Evolutionary conservation across 306 rosid species (phyloP).

Genomic region (Prunus kanzakura): DNA sequence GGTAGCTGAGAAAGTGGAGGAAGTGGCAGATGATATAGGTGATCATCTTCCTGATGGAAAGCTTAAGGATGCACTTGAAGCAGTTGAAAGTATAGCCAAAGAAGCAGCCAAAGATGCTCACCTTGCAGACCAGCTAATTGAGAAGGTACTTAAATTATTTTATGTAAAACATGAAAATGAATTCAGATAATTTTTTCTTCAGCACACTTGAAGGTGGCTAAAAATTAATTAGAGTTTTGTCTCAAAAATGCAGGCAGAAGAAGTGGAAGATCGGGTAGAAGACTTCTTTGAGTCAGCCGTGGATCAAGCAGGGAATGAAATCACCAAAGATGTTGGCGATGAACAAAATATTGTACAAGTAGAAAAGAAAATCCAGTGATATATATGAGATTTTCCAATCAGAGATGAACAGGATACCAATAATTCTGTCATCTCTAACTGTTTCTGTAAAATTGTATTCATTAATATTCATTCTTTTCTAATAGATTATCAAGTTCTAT

Average conservation of each 20-base stretch:
- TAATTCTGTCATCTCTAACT: background rate
- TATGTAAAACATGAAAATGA: too few relatives aligned
- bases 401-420: background rate
- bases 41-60: conserved; percentile 48
- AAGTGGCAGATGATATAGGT: conserved; percentile 43
- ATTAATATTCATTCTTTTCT: too few relatives aligned
- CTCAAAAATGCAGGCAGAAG: conserved; percentile 37
- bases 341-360: background rate
- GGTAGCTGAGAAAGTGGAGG: conserved; percentile 61
- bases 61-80: conserved; percentile 21
- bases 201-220: too few relatives aligned
- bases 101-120: conserved; percentile 41
- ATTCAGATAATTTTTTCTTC: too few relatives aligned
- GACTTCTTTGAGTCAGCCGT: conserved; percentile 17
- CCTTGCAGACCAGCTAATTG: conserved; percentile 30
- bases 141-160: conserved; percentile 33
- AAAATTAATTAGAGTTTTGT: too few relatives aligned
- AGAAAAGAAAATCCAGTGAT: background rate
- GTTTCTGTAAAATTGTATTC: too few relatives aligned
- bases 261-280: conserved; percentile 30
- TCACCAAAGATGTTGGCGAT: background rate
- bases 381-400: background rate
- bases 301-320: background rate
- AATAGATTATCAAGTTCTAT: too few relatives aligned
- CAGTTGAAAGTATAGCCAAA: conserved; percentile 44